Conservation (phyloP, 805 yeast genomes). For the Saccharomyces mikatae region DNA sequence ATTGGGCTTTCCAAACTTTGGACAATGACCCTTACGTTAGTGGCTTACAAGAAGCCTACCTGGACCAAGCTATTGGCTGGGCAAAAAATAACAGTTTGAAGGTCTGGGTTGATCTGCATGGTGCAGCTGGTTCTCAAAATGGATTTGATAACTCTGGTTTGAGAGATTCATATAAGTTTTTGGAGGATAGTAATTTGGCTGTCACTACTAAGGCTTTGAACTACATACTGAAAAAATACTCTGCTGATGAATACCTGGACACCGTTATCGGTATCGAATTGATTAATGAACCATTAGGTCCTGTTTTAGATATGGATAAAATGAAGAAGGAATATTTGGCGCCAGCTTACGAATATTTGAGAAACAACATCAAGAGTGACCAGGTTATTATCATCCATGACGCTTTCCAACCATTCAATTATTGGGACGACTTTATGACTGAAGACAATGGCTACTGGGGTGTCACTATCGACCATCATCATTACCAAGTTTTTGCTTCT, state of each 20-base stretch:
- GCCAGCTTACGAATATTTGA: constrained; percentile 56
- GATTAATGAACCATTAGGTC: constrained; percentile 84
- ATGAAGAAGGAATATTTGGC: constrained; percentile 48
- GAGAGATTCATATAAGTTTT: constrained; percentile 54
- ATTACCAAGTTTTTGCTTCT: constrained; percentile 73
- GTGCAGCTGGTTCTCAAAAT: constrained; percentile 95
- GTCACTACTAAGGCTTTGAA: constrained; percentile 50
- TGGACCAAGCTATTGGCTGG: constrained; percentile 77
- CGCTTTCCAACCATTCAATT: constrained; percentile 56
- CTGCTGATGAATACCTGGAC: constrained; percentile 50
- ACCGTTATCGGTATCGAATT: constrained; percentile 78
- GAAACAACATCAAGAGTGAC: constrained; percentile 41
- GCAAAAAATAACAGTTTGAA: constrained; percentile 50
- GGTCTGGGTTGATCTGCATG: constrained; percentile 90
- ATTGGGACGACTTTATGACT: constrained; percentile 55
- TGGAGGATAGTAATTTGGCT: constrained; percentile 41
- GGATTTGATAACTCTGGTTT: constrained; percentile 93
- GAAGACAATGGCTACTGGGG: constrained; percentile 43
- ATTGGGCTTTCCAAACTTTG: constrained; percentile 74
- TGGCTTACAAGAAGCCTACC: constrained; percentile 59
- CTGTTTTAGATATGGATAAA: constrained; percentile 49
- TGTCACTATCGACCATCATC: constrained; percentile 81
- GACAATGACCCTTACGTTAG: constrained; percentile 76
- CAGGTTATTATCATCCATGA: constrained; percentile 71
- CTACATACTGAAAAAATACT: constrained; percentile 55